A percentile compares a stretch with the other conserved stretches of the same genome.
Conservation (phyloP, 148 eudicot species). For the Silene uniflora region DNA sequence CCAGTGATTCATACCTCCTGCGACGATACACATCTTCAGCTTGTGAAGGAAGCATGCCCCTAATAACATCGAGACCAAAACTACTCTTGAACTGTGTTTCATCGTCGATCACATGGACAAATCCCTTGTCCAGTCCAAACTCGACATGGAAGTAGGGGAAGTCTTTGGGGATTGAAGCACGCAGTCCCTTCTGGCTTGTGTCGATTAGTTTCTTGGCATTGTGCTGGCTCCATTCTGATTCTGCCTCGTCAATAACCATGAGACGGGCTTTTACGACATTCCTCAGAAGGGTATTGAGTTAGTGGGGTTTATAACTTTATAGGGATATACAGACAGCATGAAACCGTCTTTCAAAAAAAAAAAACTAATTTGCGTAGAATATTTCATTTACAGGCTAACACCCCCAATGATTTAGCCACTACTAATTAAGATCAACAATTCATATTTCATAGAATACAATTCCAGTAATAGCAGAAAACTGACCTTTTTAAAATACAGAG, state of each 20-base stretch:
- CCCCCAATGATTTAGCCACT: neutral
- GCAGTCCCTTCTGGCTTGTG: slow-evolving; percentile 79
- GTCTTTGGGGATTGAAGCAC: slow-evolving; percentile 78
- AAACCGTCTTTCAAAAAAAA: no score
- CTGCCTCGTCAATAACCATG: slow-evolving; percentile 72
- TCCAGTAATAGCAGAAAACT: slow-evolving; percentile 1
- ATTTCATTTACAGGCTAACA: neutral
- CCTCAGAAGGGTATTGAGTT: no score
- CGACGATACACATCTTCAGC: slow-evolving; percentile 84
- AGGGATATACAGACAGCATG: no score
- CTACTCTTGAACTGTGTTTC: slow-evolving; percentile 63
- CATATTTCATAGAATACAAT: neutral
- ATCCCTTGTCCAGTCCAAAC: slow-evolving; percentile 80
- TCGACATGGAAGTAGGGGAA: slow-evolving; percentile 93
- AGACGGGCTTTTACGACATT: no score
- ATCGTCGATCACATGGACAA: slow-evolving; percentile 88
- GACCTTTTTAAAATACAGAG: slow-evolving; percentile 91
- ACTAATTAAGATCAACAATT: no score
- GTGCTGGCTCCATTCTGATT: slow-evolving; percentile 97
- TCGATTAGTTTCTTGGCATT: slow-evolving; percentile 86
- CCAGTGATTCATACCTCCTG: slow-evolving; percentile 56
- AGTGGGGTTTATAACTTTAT: no score
- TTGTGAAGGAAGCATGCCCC: slow-evolving; percentile 76
- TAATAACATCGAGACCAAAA: slow-evolving; percentile 70
- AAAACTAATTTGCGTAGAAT: no score